These are phyloP conservation scores for Vanderwaltozyma yarrowii DNA, from an alignment of 805 yeast species.

Conservation along the genomic window DNA sequence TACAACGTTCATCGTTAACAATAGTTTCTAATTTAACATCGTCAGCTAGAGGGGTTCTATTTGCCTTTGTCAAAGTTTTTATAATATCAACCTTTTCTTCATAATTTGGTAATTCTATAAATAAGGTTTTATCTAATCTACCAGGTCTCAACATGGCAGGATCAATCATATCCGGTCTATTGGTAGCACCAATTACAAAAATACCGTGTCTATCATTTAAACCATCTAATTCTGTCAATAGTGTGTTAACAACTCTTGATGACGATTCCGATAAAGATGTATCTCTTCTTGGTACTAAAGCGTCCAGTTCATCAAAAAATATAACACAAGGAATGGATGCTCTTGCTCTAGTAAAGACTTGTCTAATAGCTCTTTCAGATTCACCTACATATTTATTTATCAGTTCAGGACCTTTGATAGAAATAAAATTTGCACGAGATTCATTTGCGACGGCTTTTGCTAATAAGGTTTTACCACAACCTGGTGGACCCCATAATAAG, in stretches of 20 bases:
- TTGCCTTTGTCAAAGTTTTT: conserved; percentile 58
- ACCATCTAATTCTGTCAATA: conserved; percentile 92
- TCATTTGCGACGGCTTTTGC: conserved; percentile 99
- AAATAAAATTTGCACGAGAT: conserved; percentile 89
- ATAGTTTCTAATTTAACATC: conserved; percentile 52
- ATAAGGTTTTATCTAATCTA: conserved; percentile 83
- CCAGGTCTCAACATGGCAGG: conserved; percentile 98
- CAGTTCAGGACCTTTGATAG: conserved; percentile 92
- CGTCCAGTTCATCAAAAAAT: conserved; percentile 93
- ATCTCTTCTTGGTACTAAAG: conserved; percentile 90
- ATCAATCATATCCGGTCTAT: conserved; percentile 96
- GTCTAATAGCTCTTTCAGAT: conserved; percentile 86
- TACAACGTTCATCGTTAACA: conserved; percentile 69
- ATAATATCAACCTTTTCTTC: conserved; percentile 75
- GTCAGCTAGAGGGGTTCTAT: conserved; percentile 61
- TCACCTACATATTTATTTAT: conserved; percentile 95
- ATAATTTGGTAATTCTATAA: conserved; percentile 77
- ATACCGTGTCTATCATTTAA: conserved; percentile 86
- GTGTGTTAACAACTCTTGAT: conserved; percentile 87
- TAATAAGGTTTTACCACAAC: conserved; percentile 92
- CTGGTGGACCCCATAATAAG: conserved; percentile 98
- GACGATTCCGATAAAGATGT: conserved; percentile 80
- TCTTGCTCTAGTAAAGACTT: conserved; percentile 85
- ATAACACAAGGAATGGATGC: conserved; percentile 91
- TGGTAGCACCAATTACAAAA: conserved; percentile 93